Conservation (phyloP, 2,329 filamentous ascomycete species). For the Malbranchea cinnamomea region DNA sequence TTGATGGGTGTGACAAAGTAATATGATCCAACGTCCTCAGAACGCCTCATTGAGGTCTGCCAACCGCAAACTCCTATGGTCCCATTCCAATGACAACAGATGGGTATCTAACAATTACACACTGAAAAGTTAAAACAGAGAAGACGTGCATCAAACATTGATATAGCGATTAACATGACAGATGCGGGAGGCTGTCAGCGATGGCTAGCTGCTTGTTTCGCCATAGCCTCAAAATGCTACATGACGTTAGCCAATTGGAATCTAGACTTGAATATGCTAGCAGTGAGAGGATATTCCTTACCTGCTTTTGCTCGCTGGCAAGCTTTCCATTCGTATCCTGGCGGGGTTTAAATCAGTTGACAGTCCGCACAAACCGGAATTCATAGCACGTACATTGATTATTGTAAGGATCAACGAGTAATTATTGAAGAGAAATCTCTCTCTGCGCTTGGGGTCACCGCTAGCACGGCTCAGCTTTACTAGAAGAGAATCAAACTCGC, state of each 20-base stretch:
- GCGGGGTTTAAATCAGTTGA: conserved; percentile 3
- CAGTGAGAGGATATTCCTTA: conserved; percentile 12
- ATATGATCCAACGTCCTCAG: too few relatives aligned
- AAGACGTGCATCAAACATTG: too few relatives aligned
- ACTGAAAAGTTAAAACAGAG: too few relatives aligned
- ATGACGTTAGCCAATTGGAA: conserved; percentile 8
- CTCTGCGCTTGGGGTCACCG: conserved; percentile 61
- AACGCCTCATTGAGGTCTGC: too few relatives aligned
- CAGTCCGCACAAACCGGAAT: neutral
- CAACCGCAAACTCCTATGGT: too few relatives aligned
- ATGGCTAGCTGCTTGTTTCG: too few relatives aligned
- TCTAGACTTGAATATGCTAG: too few relatives aligned
- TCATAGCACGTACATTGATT: conserved; percentile 45
- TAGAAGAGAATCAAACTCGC: conserved; percentile 73
- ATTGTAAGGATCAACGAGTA: conserved; percentile 92
- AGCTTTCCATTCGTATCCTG: conserved; percentile 33
- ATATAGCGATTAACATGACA: too few relatives aligned
- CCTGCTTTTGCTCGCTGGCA: conserved; percentile 52
- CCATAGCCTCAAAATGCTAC: conserved; percentile 27
- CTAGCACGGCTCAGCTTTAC: conserved; percentile 64
- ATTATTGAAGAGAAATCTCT: conserved; percentile 88
- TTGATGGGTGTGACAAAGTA: too few relatives aligned
- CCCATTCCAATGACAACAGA: too few relatives aligned
- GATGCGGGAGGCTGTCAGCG: too few relatives aligned
- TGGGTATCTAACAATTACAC: too few relatives aligned